phyloP scores from a whole-genome alignment of 176 grass and related monocot genomes.

The Bolboschoenus planiculmis region DNA sequence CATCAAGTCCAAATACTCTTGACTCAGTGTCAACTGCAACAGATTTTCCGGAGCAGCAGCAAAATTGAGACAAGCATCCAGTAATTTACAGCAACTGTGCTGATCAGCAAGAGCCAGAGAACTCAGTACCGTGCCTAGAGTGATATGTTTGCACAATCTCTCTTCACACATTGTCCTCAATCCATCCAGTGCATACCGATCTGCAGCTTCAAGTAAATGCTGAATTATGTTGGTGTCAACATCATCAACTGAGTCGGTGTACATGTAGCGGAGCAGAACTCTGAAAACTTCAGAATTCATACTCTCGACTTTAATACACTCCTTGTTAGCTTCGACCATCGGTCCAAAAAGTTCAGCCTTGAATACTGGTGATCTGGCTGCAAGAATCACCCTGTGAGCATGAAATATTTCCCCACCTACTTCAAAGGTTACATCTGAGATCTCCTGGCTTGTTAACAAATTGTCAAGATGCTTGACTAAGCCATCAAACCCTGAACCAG shows the following conservation, averaged over 20 bases:
- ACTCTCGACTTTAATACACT: neutral
- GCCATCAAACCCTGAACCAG: neutral
- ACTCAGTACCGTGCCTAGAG: neutral
- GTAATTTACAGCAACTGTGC: neutral
- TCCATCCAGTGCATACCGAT: neutral
- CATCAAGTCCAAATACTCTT: neutral
- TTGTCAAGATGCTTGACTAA: neutral
- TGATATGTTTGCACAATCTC: neutral
- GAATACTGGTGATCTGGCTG: neutral
- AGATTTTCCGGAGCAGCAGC: neutral
- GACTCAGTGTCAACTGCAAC: neutral
- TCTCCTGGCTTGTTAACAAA: neutral
- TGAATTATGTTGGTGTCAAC: neutral
- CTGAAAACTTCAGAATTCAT: conserved; percentile 9
- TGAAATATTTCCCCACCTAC: neutral
- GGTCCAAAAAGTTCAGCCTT: neutral
- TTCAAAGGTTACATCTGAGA: neutral
- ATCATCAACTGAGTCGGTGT: neutral
- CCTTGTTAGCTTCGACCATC: neutral
- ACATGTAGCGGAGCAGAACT: conserved; percentile 27
- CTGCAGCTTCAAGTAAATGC: conserved; percentile 18
- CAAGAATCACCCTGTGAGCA: neutral
- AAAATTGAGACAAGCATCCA: conserved; percentile 3
- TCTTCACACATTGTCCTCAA: conserved; percentile 12
- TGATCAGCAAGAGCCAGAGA: conserved; percentile 11